Evolutionary conservation across 176 grass and related monocot species (phyloP).

Genomic region (Juncus effusus): DNA sequence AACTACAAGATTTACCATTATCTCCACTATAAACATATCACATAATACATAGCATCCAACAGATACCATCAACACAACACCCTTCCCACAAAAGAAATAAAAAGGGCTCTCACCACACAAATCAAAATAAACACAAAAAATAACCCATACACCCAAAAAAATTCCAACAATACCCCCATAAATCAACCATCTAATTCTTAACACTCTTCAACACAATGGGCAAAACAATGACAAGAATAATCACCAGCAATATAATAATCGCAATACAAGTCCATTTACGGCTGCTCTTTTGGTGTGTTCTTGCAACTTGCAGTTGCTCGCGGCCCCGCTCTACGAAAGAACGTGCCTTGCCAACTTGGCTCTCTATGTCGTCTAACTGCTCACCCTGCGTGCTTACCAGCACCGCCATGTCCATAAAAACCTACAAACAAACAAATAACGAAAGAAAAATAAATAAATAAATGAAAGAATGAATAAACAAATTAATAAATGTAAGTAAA

Average conservation of each 20-base stretch:
- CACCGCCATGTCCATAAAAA: constrained; percentile 96
- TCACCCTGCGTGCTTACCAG: constrained; percentile 78
- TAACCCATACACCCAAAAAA: no score
- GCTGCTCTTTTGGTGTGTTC: constrained; percentile 60
- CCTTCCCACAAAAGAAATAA: no score
- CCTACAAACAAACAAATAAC: constrained; percentile 7
- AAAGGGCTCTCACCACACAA: no score
- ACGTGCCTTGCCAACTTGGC: constrained; percentile 51
- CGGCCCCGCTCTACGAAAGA: constrained; percentile 61
- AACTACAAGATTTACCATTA: no score
- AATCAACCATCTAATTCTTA: constrained; percentile 14
- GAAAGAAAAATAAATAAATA: no score
- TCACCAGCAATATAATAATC: constrained; percentile 47
- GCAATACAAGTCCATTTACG: constrained; percentile 67
- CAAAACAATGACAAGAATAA: constrained; percentile 52
- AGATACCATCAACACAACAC: no score
- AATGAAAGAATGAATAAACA: no score
- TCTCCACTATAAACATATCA: no score
- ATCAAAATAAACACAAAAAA: no score
- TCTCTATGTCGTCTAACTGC: constrained; percentile 89
- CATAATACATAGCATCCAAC: no score
- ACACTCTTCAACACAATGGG: constrained; percentile 44
- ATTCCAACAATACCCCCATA: no score
- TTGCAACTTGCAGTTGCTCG: constrained; percentile 67
- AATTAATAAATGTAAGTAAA: no score